These are phyloP conservation scores for Canariomyces notabilis DNA, from an alignment of 2,329 filamentous ascomycete genomes.

Conservation along the genomic window DNA sequence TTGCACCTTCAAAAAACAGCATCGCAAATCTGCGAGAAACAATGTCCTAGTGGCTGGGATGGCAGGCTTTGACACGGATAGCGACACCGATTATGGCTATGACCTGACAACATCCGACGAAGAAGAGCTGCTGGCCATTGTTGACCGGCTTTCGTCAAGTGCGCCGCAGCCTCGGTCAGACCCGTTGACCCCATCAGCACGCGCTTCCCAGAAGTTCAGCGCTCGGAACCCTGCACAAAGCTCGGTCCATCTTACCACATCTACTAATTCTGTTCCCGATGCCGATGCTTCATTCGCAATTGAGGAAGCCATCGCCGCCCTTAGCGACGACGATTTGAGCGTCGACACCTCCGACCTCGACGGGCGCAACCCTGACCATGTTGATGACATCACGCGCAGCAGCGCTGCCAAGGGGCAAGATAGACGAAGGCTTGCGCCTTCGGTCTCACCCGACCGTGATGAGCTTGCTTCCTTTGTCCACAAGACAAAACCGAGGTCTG, in stretches of 20 bases:
- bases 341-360: conserved; percentile 22
- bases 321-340: conserved; percentile 23
- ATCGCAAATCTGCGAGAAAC: not conserved
- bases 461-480: conserved; percentile 14
- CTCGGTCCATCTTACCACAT: too few species aligned
- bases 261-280: not conserved
- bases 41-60: conserved; percentile 11
- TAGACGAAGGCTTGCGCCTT: conserved; percentile 8
- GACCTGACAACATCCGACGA: conserved; percentile 46
- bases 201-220: not conserved
- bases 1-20: not conserved
- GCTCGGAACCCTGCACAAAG: not conserved
- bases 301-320: conserved; percentile 12
- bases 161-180: conserved; percentile 6
- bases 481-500: conserved; percentile 13
- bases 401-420: not conserved
- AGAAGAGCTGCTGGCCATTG: conserved; percentile 32
- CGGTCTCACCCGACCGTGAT: conserved; percentile 6
- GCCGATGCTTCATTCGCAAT: conserved; percentile 3
- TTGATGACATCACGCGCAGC: not conserved
- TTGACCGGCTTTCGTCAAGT: conserved; percentile 16
- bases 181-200: conserved; percentile 1
- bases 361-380: conserved; percentile 1
- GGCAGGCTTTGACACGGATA: conserved; percentile 17
- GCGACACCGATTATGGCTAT: conserved; percentile 40